A percentile compares a stretch with the other conserved stretches of the same genome.
Conservation (phyloP, 306 rosid genomes). For the Malus asiatica region DNA sequence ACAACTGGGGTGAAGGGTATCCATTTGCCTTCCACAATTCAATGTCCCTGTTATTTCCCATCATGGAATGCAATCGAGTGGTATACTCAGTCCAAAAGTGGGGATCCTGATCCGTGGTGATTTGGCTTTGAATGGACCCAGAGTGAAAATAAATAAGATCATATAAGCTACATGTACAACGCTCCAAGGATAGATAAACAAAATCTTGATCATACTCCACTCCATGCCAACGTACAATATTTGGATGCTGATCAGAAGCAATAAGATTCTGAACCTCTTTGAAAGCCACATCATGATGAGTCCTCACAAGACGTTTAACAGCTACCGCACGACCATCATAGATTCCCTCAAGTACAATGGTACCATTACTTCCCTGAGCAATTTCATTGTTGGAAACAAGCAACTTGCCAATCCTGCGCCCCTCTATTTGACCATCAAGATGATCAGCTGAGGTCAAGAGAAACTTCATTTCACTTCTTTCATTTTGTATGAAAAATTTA, state of each 20-base stretch:
- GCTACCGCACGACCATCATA: constrained; percentile 70
- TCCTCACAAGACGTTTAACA: constrained; percentile 64
- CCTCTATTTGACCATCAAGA: constrained; percentile 29
- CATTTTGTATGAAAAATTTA: neutral
- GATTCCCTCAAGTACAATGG: constrained; percentile 56
- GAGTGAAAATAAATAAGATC: constrained; percentile 44
- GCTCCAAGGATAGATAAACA: constrained; percentile 64
- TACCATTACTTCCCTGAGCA: constrained; percentile 76
- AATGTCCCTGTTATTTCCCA: constrained; percentile 12
- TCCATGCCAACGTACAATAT: constrained; percentile 72
- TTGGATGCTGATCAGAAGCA: constrained; percentile 64
- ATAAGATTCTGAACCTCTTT: constrained; percentile 71
- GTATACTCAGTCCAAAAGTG: constrained; percentile 1
- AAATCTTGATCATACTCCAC: constrained; percentile 75
- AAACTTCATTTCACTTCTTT: constrained; percentile 12
- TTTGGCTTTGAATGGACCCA: constrained; percentile 21
- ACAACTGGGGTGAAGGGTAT: constrained; percentile 45
- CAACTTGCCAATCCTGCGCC: constrained; percentile 55
- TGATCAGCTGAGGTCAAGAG: neutral
- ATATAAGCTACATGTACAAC: constrained; percentile 54
- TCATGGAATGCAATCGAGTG: constrained; percentile 3
- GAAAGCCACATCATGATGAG: constrained; percentile 54
- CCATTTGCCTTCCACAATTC: constrained; percentile 56
- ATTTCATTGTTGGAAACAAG: constrained; percentile 53
- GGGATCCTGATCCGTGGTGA: constrained; percentile 9